Evolutionary conservation across 2,329 filamentous ascomycete genomes (phyloP), one percentile per base, ranked within the genome.

Genomic region (Colletotrichum melonis): DNA sequence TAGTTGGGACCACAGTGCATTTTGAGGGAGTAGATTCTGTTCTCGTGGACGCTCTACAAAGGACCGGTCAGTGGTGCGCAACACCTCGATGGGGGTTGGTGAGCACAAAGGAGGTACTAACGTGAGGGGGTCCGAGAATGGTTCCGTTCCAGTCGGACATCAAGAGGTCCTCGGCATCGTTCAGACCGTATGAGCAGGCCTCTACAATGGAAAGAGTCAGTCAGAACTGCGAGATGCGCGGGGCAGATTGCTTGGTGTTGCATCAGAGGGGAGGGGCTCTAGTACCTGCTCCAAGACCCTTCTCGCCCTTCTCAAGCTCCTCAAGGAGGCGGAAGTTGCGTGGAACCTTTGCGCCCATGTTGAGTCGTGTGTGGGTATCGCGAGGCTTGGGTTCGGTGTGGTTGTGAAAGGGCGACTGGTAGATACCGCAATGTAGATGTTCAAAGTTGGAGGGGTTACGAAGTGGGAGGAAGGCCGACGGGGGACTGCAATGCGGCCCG

Each of bases 131-230:
- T 1, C 97, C 97, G 63, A 98, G 92, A 77, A 99, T 98, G 19
- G 97, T 99, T 79, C 96, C 97, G 80, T 97, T 98, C 97, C 97
- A 99, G 88, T 98, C 95, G 76, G 94, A 96, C 95, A 99, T 98
- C 84, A 97, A 91, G 76, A 98, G 90, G 80, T 99, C 97, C 81
- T 98, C 95, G 60, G 94, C 92, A 82, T 98, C 95, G 76, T 96
- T 95, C 69, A 99, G 90, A 79, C 97, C 97, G 79, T 98, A 98
- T 57, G 97, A 98, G 87, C 96, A 98, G 75, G 95, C 95, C 87
- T 98, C 97, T 97, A 78, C 69, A n/a, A 26, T 49, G 5, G 4
- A 16, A 46, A 65, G 69, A 60, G 69, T 62, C 73, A 69, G 57
- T 58, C 46, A 74, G 56, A 71, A 16, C 70, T 52, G 46, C 56